These are phyloP conservation scores for Sporisorium exsertum DNA, from an alignment of 1,284 basidiomycete genomes.

Conservation along the genomic window DNA sequence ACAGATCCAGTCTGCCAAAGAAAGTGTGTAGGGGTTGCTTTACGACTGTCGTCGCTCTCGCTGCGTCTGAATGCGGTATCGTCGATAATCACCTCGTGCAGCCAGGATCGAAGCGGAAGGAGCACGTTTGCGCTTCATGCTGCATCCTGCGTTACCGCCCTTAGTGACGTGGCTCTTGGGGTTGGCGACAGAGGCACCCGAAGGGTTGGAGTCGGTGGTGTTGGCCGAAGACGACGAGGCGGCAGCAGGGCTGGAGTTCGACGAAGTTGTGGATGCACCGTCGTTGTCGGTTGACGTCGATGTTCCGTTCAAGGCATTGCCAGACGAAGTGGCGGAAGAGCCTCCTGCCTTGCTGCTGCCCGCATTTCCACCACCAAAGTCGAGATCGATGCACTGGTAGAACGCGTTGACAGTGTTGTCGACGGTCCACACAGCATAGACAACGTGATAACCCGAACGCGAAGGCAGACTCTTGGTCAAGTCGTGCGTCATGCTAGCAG, in stretches of 20 bases:
- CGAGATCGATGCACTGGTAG: slow-evolving; percentile 53
- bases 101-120: slow-evolving; percentile 23
- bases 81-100: slow-evolving; percentile 23
- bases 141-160: slow-evolving; percentile 9
- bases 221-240: slow-evolving; percentile 5
- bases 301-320: not conserved
- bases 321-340: slow-evolving; percentile 4
- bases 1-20: slow-evolving; percentile 10
- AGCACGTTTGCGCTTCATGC: slow-evolving; percentile 30
- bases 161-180: slow-evolving; percentile 18
- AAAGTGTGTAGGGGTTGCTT: not conserved
- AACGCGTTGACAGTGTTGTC: slow-evolving; percentile 49
- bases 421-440: slow-evolving; percentile 52
- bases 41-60: slow-evolving; percentile 8
- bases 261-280: slow-evolving; percentile 3
- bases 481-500: slow-evolving; percentile 26
- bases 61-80: slow-evolving; percentile 12
- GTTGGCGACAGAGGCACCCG: slow-evolving; percentile 1
- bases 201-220: not conserved
- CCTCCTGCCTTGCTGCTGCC: not conserved
- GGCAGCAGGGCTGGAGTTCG: not conserved
- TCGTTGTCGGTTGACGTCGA: not conserved
- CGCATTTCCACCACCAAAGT: slow-evolving; percentile 33
- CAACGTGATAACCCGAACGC: slow-evolving; percentile 41
- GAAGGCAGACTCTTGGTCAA: slow-evolving; percentile 28